A percentile compares a stretch with the other conserved stretches of the same genome.
phyloP scores from a whole-genome alignment of 2,329 filamentous ascomycete species.

The Pyrenochaeta sp. region DNA sequence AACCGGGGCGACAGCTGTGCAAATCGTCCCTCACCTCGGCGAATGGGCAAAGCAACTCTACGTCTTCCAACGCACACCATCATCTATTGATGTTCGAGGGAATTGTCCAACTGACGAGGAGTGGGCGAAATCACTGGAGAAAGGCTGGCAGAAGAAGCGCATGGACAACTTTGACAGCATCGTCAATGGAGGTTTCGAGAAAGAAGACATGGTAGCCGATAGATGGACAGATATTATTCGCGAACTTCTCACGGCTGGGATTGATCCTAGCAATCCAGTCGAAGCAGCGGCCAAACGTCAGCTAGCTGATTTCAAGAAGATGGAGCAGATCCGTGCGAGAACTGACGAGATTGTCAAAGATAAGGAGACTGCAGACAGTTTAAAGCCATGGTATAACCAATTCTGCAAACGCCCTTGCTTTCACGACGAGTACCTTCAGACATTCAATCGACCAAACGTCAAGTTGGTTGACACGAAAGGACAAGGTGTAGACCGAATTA shows the following conservation, averaged over 20 bases:
- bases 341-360: constrained; percentile 64
- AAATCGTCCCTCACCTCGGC: constrained; percentile 52
- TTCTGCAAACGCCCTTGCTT: constrained; percentile 73
- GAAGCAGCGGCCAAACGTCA: constrained; percentile 27
- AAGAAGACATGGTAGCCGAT: constrained; percentile 58
- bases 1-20: constrained; percentile 44
- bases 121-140: constrained; percentile 21
- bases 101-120: constrained; percentile 26
- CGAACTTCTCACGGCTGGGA: constrained; percentile 15
- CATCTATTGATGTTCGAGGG: constrained; percentile 51
- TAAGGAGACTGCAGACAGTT: constrained; percentile 57
- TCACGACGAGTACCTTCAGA: constrained; percentile 65
- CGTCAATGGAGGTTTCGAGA: constrained; percentile 42
- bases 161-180: constrained; percentile 55
- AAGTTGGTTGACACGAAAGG: constrained; percentile 68
- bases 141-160: constrained; percentile 62
- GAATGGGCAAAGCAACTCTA: constrained; percentile 60
- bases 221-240: constrained; percentile 55
- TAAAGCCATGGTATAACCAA: constrained; percentile 67
- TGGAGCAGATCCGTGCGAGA: constrained; percentile 58
- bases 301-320: constrained; percentile 47
- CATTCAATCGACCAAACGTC: constrained; percentile 68
- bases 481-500: constrained; percentile 57
- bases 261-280: constrained; percentile 16
- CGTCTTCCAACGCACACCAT: constrained; percentile 66